Evolutionary conservation across 1,284 basidiomycete species (phyloP), one percentile per base, ranked within the genome.

Genomic region (Caloboletus inedulis): DNA sequence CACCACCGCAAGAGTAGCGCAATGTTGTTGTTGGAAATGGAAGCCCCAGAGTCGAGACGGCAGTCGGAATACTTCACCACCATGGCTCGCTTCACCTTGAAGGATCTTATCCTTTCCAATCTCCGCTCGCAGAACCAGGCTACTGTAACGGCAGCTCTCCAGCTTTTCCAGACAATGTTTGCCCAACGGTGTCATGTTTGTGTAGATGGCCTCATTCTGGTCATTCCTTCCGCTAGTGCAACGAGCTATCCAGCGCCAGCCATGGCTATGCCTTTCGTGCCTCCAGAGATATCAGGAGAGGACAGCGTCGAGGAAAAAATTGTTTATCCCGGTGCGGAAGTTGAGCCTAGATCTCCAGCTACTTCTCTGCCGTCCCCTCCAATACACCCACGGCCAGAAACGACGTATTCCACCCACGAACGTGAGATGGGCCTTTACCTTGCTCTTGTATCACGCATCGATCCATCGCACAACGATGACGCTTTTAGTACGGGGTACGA

Each of bases 401-500:
- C 82, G 4, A 89, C 89, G 1, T 82, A 81, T 62, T 81, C 80
- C 23, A 88, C 89, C 3, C 89, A 91, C 62, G 85, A 90, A 63
- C 85, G 85, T 30, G 90, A 91, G 70, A 86, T 90, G 75, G 85
- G 82, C 12, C 77, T 94, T 18, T 94, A 95, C 62, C 79, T 91
- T 51, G 77, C 84, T 5, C 81, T 96, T 2, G 79, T 94, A 10
- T 85, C 87, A 18, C 82, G 87, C 9, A 82, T 94, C 25, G 89
- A 95, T 64, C 87, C 87, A 13, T 80, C 82, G 1, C 82, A 88
- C 58, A 78, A 77, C 54, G 77, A 78, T 25, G 87, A 91, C 55
- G 80, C 79, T n/a, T 87, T 91, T 66, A 91, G 89, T 63, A 89
- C 90, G 1, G 89, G 90, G 16, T 95, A 93, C 60, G 84, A 89